phyloP scores from a whole-genome alignment of 192 early-diverging fungal genomes.

The Coemansia sp. region DNA sequence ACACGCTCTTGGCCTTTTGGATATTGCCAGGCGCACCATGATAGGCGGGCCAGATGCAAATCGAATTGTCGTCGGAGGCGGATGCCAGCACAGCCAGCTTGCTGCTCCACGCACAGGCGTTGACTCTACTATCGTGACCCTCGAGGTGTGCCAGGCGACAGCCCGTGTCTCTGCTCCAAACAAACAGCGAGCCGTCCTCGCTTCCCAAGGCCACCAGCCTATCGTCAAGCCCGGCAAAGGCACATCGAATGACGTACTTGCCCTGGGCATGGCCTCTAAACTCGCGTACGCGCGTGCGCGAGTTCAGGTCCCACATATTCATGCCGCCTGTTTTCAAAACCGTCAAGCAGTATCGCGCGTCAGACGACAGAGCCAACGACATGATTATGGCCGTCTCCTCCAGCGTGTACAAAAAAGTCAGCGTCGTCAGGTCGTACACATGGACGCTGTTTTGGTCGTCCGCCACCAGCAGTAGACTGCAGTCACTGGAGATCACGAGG shows the following conservation, averaged over 20 bases:
- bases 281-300: constrained; percentile 65
- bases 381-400: constrained; percentile 56
- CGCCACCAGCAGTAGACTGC: constrained; percentile 42
- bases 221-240: constrained; percentile 83
- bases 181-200: constrained; percentile 60
- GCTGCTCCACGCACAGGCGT: constrained; percentile 42
- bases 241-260: constrained; percentile 84
- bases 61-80: constrained; percentile 46
- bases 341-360: constrained; percentile 57
- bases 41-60: constrained; percentile 50
- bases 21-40: constrained; percentile 40
- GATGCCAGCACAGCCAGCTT: constrained; percentile 35
- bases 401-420: constrained; percentile 48
- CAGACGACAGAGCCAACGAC: constrained; percentile 63
- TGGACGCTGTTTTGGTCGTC: constrained; percentile 45
- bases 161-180: constrained; percentile 49
- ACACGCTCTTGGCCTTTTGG: background rate
- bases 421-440: constrained; percentile 46
- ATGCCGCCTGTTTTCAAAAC: constrained; percentile 63
- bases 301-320: constrained; percentile 84
- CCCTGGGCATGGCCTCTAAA: constrained; percentile 77
- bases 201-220: constrained; percentile 89
- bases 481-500: constrained; percentile 33
- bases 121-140: constrained; percentile 43
- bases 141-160: constrained; percentile 30